Evolutionary conservation across 1,284 basidiomycete genomes (phyloP).

Genomic region (Sanghuangporus baumii): DNA sequence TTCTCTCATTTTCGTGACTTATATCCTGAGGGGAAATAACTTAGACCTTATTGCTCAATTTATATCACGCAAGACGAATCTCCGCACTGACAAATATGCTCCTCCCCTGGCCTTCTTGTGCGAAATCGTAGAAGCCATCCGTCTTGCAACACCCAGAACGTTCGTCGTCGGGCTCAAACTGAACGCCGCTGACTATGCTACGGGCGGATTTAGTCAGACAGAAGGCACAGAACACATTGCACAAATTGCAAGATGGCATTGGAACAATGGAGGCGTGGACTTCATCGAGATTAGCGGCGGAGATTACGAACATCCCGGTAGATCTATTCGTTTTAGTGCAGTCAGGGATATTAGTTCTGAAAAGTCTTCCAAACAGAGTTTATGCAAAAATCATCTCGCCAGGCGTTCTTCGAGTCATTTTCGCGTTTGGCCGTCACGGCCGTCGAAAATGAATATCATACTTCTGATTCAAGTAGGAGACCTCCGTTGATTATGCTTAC

Average conservation of each 20-base stretch:
- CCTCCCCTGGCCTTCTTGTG: conserved; percentile 58
- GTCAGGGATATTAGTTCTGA: background rate
- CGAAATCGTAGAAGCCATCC: conserved; percentile 59
- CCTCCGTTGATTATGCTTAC: conserved; percentile 64
- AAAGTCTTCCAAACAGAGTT: conserved; percentile 34
- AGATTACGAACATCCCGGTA: conserved; percentile 78
- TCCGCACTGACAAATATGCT: conserved; percentile 57
- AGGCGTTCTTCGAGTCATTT: conserved; percentile 28
- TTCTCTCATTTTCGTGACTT: background rate
- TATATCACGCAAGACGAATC: conserved; percentile 76
- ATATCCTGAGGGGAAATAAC: background rate
- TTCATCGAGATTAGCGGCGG: conserved; percentile 88
- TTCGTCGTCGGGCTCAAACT: conserved; percentile 86
- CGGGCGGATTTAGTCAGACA: conserved; percentile 35
- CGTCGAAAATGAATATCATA: conserved; percentile 26
- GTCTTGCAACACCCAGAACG: conserved; percentile 44
- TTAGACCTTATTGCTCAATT: conserved; percentile 83
- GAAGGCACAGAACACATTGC: conserved; percentile 54
- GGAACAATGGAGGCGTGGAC: conserved; percentile 45
- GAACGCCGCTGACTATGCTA: conserved; percentile 81
- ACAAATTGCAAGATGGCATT: conserved; percentile 52
- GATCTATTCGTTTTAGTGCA: conserved; percentile 18
- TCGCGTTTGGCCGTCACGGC: conserved; percentile 36
- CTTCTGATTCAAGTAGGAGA: conserved; percentile 3
- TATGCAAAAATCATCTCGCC: conserved; percentile 31